Conservation (phyloP, 2,329 filamentous ascomycete species). For the Pseudocercospora fijiensis region DNA sequence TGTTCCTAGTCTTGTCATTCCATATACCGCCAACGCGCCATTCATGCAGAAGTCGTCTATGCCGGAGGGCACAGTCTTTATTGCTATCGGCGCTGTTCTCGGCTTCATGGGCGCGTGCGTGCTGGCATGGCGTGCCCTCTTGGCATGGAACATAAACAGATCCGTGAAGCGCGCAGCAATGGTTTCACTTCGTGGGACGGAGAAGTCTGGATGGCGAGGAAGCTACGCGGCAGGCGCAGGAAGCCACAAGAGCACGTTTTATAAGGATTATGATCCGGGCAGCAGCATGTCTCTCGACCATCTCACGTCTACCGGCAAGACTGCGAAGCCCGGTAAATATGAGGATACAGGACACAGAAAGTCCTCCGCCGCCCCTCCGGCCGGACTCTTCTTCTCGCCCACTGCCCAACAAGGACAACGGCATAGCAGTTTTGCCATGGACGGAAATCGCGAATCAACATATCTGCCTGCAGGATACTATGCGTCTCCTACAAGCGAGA, state of each 20-base stretch:
- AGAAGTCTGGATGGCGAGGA: conserved; percentile 40
- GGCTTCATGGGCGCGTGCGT: conserved; percentile 80
- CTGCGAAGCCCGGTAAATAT: conserved; percentile 36
- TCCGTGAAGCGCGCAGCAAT: conserved; percentile 84
- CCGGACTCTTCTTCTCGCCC: conserved; percentile 90
- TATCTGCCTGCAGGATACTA: conserved; percentile 93
- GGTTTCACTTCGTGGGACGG: conserved; percentile 57
- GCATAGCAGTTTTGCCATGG: conserved; percentile 32
- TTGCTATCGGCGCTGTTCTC: conserved; percentile 83
- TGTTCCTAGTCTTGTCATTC: conserved; percentile 71
- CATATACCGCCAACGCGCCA: conserved; percentile 78
- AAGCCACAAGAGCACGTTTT: conserved; percentile 31
- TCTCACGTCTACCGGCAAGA: conserved; percentile 43
- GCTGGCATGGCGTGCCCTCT: conserved; percentile 80
- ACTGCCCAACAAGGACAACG: conserved; percentile 64
- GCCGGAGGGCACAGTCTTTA: conserved; percentile 94
- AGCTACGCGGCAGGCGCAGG: conserved; percentile 10
- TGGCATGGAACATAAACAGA: conserved; percentile 88
- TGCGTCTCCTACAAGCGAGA: conserved; percentile 60
- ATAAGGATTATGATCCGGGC: conserved; percentile 49
- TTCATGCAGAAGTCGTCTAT: conserved; percentile 86
- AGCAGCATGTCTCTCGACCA: conserved; percentile 60
- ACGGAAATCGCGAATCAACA: conserved; percentile 64
- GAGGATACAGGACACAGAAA: conserved; percentile 32
- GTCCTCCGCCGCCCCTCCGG: conserved; percentile 58